Base-by-base conservation (phyloP, 2,329 filamentous ascomycete genomes). In the Pestalotiopsis sp. region DNA sequence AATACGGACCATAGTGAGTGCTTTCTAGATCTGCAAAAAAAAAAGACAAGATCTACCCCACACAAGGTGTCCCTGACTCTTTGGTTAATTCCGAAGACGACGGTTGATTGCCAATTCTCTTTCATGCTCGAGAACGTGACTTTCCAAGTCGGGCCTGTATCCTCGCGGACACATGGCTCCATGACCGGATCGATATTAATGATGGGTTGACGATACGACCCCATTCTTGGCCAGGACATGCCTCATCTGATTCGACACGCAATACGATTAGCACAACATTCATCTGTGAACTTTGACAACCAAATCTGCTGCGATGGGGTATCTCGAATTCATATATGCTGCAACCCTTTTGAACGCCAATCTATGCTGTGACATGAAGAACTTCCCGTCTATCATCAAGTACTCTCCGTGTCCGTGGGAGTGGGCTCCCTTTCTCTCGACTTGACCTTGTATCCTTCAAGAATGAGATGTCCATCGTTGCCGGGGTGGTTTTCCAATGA, bases 11-110 rank as follows among this genome's bases (percentile, higher is more conserved):
- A 81, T 83, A 86, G 83, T 85, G 84, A 85, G 84, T 80, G 80
- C 79, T 81, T 81, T 81, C 82, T 86, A 89, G 87, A 85, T 88
- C 85, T 86, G 77, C 77, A 82, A 85, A 66, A 57, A 24, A 24
- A 24, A 52, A 39, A 83, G 81, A 83, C 81, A 84, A 83, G 84
- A 87, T 86, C 83, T 86, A 82, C 80, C 81, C 82, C 82, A 82
- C 85, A 85, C 83, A 85, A 94, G 94, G 94, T 97, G 94, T 97
- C 94, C 94, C 93, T 82, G 92, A 95, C 86, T 94, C 90, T 89
- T 82, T 76, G 77, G 79, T 79, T 77, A 67, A 77, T 76, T 81
- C 80, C 77, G 84, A 85, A 84, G 91, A 93, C 88, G 89, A 96
- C 79, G 93, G 93, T 97, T 93, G 94, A 97, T 94, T 89, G 94